These are phyloP conservation scores for Aristolochia californica DNA, from an alignment of 164 flowering plant species.

Conservation along the genomic window DNA sequence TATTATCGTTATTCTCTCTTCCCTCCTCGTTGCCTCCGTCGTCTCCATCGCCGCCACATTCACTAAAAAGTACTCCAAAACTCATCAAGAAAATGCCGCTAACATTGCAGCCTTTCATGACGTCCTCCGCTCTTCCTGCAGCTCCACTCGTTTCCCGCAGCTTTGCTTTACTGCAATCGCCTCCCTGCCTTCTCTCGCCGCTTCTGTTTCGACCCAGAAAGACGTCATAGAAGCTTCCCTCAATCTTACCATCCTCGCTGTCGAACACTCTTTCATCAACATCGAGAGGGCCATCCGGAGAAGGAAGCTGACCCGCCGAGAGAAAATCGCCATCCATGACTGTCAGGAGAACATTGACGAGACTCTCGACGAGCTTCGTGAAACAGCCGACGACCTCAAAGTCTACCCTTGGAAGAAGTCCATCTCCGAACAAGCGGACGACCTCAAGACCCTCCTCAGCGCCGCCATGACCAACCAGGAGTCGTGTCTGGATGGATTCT, in stretches of 20 bases:
- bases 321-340: conserved; percentile 58
- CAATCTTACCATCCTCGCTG: conserved; percentile 37
- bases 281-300: conserved; percentile 18
- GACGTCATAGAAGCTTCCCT: conserved; percentile 53
- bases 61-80: neutral
- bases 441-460: conserved; percentile 52
- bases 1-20: neutral
- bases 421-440: conserved; percentile 32
- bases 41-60: neutral
- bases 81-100: neutral
- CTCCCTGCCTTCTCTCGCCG: conserved; percentile 13
- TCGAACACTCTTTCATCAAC: conserved; percentile 33
- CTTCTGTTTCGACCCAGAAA: conserved; percentile 19
- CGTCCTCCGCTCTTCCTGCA: conserved; percentile 48
- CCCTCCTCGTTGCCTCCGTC: neutral
- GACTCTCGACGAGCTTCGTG: conserved; percentile 54
- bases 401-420: conserved; percentile 38
- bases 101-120: conserved; percentile 23
- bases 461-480: conserved; percentile 73
- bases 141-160: conserved; percentile 46
- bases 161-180: conserved; percentile 56
- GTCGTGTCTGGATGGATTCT: conserved; percentile 4
- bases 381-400: conserved; percentile 32
- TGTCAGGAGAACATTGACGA: conserved; percentile 65
- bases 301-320: conserved; percentile 28